These are phyloP conservation scores for Dillenia turbinata DNA, from an alignment of 164 flowering plant species.

Conservation along the genomic window DNA sequence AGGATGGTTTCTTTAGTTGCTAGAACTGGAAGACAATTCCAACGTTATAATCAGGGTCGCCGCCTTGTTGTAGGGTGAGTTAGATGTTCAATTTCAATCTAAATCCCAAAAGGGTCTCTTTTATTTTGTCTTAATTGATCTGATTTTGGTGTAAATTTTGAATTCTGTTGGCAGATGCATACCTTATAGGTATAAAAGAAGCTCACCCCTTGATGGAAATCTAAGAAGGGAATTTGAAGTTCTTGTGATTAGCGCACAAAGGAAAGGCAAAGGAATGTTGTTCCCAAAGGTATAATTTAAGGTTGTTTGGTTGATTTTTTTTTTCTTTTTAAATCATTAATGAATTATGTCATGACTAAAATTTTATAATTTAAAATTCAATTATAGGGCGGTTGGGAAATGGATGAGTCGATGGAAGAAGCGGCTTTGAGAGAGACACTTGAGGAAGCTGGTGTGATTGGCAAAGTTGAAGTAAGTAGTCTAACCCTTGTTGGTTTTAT, in stretches of 20 bases:
- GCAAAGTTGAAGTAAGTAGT: conserved; percentile 38
- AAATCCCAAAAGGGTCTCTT: background rate
- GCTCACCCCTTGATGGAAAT: background rate
- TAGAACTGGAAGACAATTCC: conserved; percentile 48
- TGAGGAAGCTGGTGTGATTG: conserved; percentile 83
- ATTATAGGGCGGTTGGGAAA: conserved; percentile 84
- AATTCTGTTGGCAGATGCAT: conserved; percentile 42
- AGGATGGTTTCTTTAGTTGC: conserved; percentile 39
- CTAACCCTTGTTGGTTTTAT: too few species aligned
- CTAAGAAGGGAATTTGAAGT: conserved; percentile 35
- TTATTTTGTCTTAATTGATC: too few species aligned
- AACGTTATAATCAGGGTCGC: conserved; percentile 51
- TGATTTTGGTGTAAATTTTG: too few species aligned
- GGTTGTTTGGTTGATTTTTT: too few species aligned
- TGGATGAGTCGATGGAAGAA: conserved; percentile 51
- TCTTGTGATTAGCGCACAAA: conserved; percentile 55
- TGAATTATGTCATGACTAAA: too few species aligned
- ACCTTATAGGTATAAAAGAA: conserved; percentile 43
- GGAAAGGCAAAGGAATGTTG: conserved; percentile 51
- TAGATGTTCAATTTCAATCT: background rate
- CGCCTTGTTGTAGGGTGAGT: conserved; percentile 69
- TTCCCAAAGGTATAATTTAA: conserved; percentile 65
- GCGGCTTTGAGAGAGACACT: conserved; percentile 67
- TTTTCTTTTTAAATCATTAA: too few species aligned
- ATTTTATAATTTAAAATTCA: too few species aligned